Base-by-base conservation (phyloP, 768 basidiomycete species). In the Russula earlei region DNA sequence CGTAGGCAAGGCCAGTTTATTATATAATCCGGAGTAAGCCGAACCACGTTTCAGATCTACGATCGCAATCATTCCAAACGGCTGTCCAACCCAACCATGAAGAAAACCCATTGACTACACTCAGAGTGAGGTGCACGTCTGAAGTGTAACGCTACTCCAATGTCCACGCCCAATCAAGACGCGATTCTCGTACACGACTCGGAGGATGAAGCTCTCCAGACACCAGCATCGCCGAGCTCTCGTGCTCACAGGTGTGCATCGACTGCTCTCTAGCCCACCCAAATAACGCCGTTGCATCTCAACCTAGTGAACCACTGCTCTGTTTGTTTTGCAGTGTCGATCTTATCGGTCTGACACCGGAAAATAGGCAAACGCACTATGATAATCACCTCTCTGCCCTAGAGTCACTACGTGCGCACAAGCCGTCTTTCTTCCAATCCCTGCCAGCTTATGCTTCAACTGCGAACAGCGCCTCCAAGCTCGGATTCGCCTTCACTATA, bases 291-390 rank as follows among this genome's bases (percentile, higher is more conserved):
- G 11, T 25, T 42, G 8, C 36, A 15, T 20, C 12, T 20, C 25
- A 69, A 61, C 59, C 65, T 60, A 58, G 56, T 22, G 46, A 54
- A 37, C 9, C 59, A 4, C 33, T 71, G 11, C 15, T 65, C 40
- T 87, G 85, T 66, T 77, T 74, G 45, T 65, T 85, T 46, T 89
- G 87, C 62, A 50, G 57, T 15, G 11, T 38, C 17, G 69, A 75
- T 49, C 67, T 89, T 11, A 64, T 69, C 15, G 60, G 63, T 5
- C 63, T 79, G 42, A 67, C 73, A 6, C 47, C 65, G 0, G 14
- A 59, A 2, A 65, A 78, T 59, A 77, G 82, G 24, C 66, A 77
- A 51, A 62, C 65, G 11, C 87, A 90, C 62, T 86, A 83, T 62
- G 72, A 81, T 4, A 33, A 56, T 2, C 85, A 88, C 66, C 67